Evolutionary conservation across 257 asterid species (phyloP).

Genomic region (Striga asiatica): DNA sequence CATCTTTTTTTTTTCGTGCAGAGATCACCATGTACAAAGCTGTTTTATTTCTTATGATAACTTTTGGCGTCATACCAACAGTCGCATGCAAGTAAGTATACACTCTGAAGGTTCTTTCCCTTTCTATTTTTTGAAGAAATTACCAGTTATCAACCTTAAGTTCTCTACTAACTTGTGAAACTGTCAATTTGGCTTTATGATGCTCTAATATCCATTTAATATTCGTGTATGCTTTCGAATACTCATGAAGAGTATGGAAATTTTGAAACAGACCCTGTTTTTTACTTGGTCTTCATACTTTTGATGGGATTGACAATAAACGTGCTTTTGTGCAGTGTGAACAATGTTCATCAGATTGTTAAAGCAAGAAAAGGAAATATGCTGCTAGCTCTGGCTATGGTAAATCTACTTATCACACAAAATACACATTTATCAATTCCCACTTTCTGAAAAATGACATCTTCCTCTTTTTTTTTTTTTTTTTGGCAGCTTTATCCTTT

Average conservation of each 20-base stretch:
- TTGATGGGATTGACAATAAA: not conserved
- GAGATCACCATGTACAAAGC: slow-evolving; percentile 42
- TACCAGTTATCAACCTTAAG: not conserved
- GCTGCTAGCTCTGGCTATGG: slow-evolving; percentile 86
- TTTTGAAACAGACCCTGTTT: not conserved
- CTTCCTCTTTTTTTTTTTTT: slow-evolving; percentile 6
- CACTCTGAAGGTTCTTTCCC: not conserved
- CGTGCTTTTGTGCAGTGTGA: slow-evolving; percentile 38
- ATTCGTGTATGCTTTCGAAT: slow-evolving; percentile 10
- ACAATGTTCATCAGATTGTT: slow-evolving; percentile 65
- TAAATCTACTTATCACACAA: slow-evolving; percentile 16
- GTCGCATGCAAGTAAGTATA: slow-evolving; percentile 59
- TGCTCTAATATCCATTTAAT: not conserved
- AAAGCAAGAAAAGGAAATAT: slow-evolving; percentile 74
- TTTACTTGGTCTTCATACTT: not conserved
- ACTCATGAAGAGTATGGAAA: not conserved
- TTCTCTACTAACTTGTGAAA: not conserved
- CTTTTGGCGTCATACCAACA: slow-evolving; percentile 75
- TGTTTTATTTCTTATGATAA: slow-evolving; percentile 46
- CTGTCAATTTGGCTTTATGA: not conserved
- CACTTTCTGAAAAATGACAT: not conserved
- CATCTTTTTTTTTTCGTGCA: slow-evolving; percentile 24
- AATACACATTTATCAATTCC: not conserved
- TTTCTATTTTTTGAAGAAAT: not conserved
- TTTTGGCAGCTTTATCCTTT: slow-evolving; percentile 71